Base-by-base conservation (phyloP, 1,284 basidiomycete genomes). In the Papiliotrema laurentii region DNA sequence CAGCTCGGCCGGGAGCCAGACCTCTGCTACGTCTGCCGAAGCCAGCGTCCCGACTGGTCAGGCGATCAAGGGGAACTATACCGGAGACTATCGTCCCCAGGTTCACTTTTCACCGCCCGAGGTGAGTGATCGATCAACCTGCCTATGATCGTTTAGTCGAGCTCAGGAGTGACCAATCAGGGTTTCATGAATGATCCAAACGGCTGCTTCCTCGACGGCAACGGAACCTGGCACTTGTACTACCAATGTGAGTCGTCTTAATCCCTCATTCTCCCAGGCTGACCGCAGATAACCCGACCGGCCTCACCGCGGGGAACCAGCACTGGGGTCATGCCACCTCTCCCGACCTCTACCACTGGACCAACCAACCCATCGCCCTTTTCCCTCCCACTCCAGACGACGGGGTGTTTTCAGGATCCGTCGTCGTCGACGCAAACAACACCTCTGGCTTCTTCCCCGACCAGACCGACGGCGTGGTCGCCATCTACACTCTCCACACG, bases 181-280 rank as follows among this genome's bases (percentile, higher is more conserved):
- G 63, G 64, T 26, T 77, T 74, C 50, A 75, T 75, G 72, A 75
- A 75, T 54, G 75, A 76, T 48, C 75, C 74, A 3, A 77, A 76
- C 51, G 74, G 75, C 26, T 51, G 72, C 30, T 71, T 74, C 52
- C 46, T 64, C 5, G 66, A 73, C 53, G 50, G 45, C 25, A 67
- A 73, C 37, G 74, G 72, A n/a, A 68, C 66, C 5, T 76, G 69
- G 66, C 75, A 77, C 51, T 45, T 76, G 43, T 76, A 75, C 57
- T 75, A 74, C 60, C 74, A 77, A 57, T 77, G 63, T 63, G 22
- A 41, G 51, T 45, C 3, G 13, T 18, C 18, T 13, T 10, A 9
- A 21, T 16, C 4, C n/a, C n/a, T n/a, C n/a, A n/a, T n/a, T 35
- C 28, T 36, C 21, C 25, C 18, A 16, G 33, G 31, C 59, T 61